Conservation (phyloP, 192 early-diverging fungal species). For the Kickxella alabastrina region DNA sequence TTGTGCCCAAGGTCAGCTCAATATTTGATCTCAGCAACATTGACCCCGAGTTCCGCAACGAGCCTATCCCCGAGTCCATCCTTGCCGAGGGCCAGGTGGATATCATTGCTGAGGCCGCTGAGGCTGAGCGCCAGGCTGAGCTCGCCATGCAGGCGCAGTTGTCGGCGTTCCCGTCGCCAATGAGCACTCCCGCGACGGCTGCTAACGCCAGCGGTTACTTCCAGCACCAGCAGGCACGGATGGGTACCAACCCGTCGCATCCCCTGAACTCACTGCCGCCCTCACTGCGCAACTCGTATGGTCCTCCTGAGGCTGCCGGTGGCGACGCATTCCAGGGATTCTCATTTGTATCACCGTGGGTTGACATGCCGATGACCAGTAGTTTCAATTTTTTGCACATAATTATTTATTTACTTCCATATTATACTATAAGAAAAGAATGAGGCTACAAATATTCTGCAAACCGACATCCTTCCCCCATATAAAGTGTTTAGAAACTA, state of each 20-base stretch:
- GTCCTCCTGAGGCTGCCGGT: constrained; percentile 1
- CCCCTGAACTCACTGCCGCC: not conserved
- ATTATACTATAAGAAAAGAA: not conserved
- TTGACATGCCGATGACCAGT: constrained; percentile 27
- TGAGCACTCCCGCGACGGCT: constrained; percentile 14
- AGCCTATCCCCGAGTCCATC: constrained; percentile 45
- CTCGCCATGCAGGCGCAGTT: constrained; percentile 37
- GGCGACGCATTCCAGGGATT: constrained; percentile 50
- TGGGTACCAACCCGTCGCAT: not conserved
- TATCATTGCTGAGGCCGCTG: constrained; percentile 34
- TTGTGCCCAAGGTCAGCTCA: constrained; percentile 61
- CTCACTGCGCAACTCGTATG: constrained; percentile 1
- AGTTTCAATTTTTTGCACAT: not conserved
- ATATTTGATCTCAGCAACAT: constrained; percentile 52
- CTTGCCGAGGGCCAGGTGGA: constrained; percentile 42
- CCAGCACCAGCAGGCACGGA: constrained; percentile 4
- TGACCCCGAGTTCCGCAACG: constrained; percentile 52
- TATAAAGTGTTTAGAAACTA: too few species aligned
- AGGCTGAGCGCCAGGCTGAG: constrained; percentile 46
- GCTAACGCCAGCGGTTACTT: constrained; percentile 10
- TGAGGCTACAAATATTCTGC: too few species aligned
- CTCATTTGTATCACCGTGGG: constrained; percentile 50
- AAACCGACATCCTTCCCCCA: too few species aligned
- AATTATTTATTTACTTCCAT: not conserved
- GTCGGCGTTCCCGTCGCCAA: constrained; percentile 36